Evolutionary conservation across 2,329 filamentous ascomycete genomes (phyloP).

Genomic region (Pseudocercospora ulei): DNA sequence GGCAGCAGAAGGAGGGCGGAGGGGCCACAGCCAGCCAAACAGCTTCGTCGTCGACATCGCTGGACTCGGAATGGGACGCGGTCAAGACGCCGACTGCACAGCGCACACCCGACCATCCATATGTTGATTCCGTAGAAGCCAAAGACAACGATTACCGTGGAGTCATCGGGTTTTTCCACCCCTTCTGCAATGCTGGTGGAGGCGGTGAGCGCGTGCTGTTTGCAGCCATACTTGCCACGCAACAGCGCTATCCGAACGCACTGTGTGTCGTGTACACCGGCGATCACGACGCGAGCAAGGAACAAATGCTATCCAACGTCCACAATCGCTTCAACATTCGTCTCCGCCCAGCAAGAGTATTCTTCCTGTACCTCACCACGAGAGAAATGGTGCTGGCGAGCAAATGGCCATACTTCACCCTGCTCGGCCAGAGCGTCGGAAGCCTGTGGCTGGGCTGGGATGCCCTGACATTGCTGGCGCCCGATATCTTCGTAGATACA

Average conservation of each 20-base stretch:
- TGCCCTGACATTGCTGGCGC: slow-evolving; percentile 80
- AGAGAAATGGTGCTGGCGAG: slow-evolving; percentile 75
- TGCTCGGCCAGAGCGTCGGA: slow-evolving; percentile 86
- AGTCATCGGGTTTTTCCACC: slow-evolving; percentile 92
- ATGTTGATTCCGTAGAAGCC: not conserved
- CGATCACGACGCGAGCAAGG: slow-evolving; percentile 78
- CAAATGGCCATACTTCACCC: slow-evolving; percentile 84
- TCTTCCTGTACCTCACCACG: slow-evolving; percentile 84
- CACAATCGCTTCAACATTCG: slow-evolving; percentile 85
- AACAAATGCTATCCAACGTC: slow-evolving; percentile 54
- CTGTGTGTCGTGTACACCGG: slow-evolving; percentile 92
- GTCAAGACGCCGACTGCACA: slow-evolving; percentile 44
- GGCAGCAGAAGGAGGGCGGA: not conserved
- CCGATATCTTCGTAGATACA: slow-evolving; percentile 91
- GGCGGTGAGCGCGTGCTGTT: slow-evolving; percentile 93
- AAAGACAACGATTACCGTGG: slow-evolving; percentile 61
- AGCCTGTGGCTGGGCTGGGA: slow-evolving; percentile 83
- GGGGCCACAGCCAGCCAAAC: slow-evolving; percentile 8
- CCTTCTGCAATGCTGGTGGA: slow-evolving; percentile 94
- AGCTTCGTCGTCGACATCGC: slow-evolving; percentile 29
- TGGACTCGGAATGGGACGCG: slow-evolving; percentile 62
- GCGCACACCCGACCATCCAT: slow-evolving; percentile 35
- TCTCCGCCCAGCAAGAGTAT: slow-evolving; percentile 69
- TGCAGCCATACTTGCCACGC: slow-evolving; percentile 86
- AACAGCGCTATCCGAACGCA: slow-evolving; percentile 76